Conservation (phyloP, 805 yeast species). For the Ogataea pini region DNA sequence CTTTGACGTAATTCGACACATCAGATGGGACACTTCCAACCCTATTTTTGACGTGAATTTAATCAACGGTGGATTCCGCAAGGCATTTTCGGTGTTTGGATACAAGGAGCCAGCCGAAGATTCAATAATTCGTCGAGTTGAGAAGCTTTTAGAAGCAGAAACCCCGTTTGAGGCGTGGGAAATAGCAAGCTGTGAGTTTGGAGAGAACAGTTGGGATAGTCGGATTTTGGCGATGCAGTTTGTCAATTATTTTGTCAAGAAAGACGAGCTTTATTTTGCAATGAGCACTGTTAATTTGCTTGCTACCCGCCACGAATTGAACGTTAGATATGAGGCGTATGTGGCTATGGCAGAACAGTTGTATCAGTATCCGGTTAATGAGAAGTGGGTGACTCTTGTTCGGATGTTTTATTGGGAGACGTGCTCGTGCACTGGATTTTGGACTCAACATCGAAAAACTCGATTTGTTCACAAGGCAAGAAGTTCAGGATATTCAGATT, state of each 20-base stretch:
- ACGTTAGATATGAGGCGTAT: constrained; percentile 1
- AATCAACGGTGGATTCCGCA: neutral
- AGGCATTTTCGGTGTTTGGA: neutral
- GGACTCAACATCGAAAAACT: neutral
- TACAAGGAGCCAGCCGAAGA: neutral
- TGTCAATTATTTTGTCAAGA: constrained; percentile 2
- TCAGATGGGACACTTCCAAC: neutral
- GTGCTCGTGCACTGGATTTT: constrained; percentile 4
- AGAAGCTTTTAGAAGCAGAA: neutral
- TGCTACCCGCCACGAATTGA: neutral
- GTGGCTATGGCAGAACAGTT: constrained; percentile 5
- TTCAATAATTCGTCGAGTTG: neutral
- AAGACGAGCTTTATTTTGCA: constrained; percentile 7
- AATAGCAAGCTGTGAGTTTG: neutral
- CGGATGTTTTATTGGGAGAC: constrained; percentile 2
- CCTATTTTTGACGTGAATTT: neutral
- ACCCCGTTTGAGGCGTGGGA: neutral
- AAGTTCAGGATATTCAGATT: neutral
- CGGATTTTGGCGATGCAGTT: constrained; percentile 1
- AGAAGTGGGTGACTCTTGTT: neutral
- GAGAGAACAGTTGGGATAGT: neutral
- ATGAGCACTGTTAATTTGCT: neutral
- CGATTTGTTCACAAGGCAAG: neutral
- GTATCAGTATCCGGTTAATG: constrained; percentile 3
- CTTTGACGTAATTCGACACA: neutral